Conservation (phyloP, 306 rosid genomes). For the Dicorynia guianensis region DNA sequence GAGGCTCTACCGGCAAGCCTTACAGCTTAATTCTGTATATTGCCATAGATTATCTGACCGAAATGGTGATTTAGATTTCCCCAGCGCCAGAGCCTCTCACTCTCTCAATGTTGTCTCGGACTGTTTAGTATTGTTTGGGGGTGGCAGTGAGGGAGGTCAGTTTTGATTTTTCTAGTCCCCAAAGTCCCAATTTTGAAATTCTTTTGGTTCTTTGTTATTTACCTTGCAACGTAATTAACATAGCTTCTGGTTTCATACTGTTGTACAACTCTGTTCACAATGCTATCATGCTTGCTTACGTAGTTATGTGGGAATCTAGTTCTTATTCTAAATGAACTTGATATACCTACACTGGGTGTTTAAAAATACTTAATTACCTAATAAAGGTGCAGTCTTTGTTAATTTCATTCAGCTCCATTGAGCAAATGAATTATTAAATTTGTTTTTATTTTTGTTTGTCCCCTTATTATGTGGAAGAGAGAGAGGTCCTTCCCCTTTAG, state of each 20-base stretch:
- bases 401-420: no score
- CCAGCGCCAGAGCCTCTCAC: constrained; percentile 90
- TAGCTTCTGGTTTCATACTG: constrained; percentile 31
- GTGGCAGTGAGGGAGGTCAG: constrained; percentile 95
- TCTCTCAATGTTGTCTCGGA: constrained; percentile 91
- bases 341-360: no score
- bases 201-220: constrained; percentile 4
- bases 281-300: no score
- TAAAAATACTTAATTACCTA: background rate
- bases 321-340: background rate
- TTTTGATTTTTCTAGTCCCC: constrained; percentile 34
- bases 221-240: constrained; percentile 23
- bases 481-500: constrained; percentile 20
- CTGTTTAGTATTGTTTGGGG: constrained; percentile 82
- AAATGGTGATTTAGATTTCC: constrained; percentile 54
- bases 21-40: constrained; percentile 57
- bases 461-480: constrained; percentile 28
- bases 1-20: constrained; percentile 75
- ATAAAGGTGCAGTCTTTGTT: no score
- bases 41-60: constrained; percentile 59
- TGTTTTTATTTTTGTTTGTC: constrained; percentile 22
- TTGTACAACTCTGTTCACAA: no score
- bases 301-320: background rate
- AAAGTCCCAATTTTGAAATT: background rate
- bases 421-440: no score